A percentile compares a stretch with the other conserved stretches of the same genome.
Conservation (phyloP, 2,329 filamentous ascomycete genomes). For the Colletotrichum noveboracense region DNA sequence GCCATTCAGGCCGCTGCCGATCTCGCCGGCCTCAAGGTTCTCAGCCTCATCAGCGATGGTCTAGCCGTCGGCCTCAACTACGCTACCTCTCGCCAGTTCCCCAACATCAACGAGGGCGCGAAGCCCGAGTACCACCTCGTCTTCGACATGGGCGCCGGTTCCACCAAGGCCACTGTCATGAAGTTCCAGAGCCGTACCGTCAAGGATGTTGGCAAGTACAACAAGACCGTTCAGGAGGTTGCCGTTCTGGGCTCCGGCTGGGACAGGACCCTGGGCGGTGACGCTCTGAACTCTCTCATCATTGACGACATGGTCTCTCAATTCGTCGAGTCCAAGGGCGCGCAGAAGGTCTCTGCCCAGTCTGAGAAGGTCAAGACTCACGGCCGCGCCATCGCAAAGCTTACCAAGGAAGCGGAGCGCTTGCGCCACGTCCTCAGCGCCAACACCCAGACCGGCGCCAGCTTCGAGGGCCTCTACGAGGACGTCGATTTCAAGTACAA, state of each 20-base stretch:
- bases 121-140: constrained; percentile 92
- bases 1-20: constrained; percentile 85
- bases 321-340: constrained; percentile 73
- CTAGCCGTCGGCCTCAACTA: constrained; percentile 95
- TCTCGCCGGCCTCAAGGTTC: constrained; percentile 84
- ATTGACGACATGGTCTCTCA: constrained; percentile 86
- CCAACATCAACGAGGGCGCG: constrained; percentile 78
- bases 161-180: constrained; percentile 86
- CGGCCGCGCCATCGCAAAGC: constrained; percentile 84
- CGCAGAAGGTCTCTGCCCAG: constrained; percentile 68
- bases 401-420: constrained; percentile 92
- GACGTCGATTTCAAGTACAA: constrained; percentile 95
- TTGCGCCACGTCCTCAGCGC: constrained; percentile 90
- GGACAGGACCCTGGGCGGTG: constrained; percentile 89
- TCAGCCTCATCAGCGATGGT: constrained; percentile 86
- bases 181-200: constrained; percentile 88
- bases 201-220: constrained; percentile 91
- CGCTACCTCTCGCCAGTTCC: constrained; percentile 89
- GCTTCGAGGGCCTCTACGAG: constrained; percentile 89
- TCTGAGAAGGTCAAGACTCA: constrained; percentile 71
- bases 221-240: constrained; percentile 98
- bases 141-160: constrained; percentile 98
- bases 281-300: constrained; percentile 86
- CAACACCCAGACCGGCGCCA: constrained; percentile 80
- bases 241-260: constrained; percentile 85